Conservation (phyloP, 805 yeast species). For the Grigorovia humatica region DNA sequence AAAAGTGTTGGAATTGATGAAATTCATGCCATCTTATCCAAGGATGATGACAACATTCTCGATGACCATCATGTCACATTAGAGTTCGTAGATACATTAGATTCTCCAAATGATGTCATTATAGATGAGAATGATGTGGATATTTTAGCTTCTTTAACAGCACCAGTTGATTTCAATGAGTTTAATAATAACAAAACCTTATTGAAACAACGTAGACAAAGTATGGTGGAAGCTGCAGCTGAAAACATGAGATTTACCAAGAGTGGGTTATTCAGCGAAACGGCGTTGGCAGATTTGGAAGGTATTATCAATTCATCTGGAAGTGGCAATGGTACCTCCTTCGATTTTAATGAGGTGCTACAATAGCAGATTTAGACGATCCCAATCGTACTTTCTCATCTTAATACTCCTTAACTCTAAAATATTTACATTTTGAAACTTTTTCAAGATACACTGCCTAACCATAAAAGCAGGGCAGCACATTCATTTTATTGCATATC, state of each 20-base stretch:
- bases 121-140: conserved; percentile 21
- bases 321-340: conserved; percentile 10
- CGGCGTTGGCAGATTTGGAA: conserved; percentile 64
- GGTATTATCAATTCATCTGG: conserved; percentile 31
- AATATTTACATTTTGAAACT: too few relatives aligned
- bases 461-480: too few relatives aligned
- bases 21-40: conserved; percentile 23
- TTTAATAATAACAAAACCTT: conserved; percentile 20
- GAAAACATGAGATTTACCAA: conserved; percentile 70
- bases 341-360: conserved; percentile 21
- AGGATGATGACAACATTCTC: conserved; percentile 16
- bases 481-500: too few relatives aligned
- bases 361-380: conserved; percentile 7
- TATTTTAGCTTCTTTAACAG: conserved; percentile 26
- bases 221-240: conserved; percentile 62
- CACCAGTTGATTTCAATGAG: conserved; percentile 23
- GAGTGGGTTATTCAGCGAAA: conserved; percentile 68
- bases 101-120: conserved; percentile 4
- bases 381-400: neutral
- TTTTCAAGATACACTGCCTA: too few relatives aligned
- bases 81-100: conserved; percentile 4
- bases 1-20: conserved; percentile 26
- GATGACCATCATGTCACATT: conserved; percentile 7
- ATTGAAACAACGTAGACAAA: conserved; percentile 50
- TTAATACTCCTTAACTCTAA: neutral